Conservation (phyloP, 2,329 filamentous ascomycete genomes). For the Talaromyces piceae region DNA sequence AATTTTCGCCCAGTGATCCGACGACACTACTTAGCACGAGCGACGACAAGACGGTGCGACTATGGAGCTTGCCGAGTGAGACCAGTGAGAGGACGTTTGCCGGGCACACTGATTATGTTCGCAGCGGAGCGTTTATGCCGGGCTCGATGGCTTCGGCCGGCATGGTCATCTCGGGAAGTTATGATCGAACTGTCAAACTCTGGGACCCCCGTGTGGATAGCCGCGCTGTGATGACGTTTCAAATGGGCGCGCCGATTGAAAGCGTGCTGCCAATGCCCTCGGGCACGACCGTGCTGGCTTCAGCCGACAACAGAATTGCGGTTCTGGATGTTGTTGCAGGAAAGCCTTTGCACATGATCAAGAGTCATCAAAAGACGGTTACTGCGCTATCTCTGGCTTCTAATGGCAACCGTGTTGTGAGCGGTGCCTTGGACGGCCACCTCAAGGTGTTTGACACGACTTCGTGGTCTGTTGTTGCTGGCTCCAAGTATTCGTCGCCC, state of each 20-base stretch:
- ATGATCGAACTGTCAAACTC: constrained; percentile 85
- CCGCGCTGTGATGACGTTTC: constrained; percentile 80
- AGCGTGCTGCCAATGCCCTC: constrained; percentile 79
- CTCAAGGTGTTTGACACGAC: constrained; percentile 95
- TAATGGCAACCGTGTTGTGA: constrained; percentile 71
- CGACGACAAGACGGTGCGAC: constrained; percentile 83
- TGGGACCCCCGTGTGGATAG: constrained; percentile 79
- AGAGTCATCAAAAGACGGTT: constrained; percentile 96
- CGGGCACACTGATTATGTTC: constrained; percentile 89
- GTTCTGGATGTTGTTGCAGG: constrained; percentile 90
- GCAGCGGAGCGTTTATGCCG: constrained; percentile 79
- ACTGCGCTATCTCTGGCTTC: constrained; percentile 79
- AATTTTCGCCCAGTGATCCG: constrained; percentile 82
- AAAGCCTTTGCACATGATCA: constrained; percentile 75
- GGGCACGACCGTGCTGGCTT: constrained; percentile 76
- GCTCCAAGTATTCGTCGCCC: constrained; percentile 85
- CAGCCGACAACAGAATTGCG: constrained; percentile 77
- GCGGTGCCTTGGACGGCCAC: constrained; percentile 86
- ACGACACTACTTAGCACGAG: constrained; percentile 82
- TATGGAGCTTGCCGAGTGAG: constrained; percentile 88
- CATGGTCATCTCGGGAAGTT: constrained; percentile 81
- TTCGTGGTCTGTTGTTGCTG: constrained; percentile 93
- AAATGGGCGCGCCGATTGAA: constrained; percentile 85
- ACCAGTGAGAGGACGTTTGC: constrained; percentile 68
- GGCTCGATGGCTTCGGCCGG: constrained; percentile 53